Conservation (phyloP, 2,329 filamentous ascomycete species). For the Aotearoamyces nothofagi region DNA sequence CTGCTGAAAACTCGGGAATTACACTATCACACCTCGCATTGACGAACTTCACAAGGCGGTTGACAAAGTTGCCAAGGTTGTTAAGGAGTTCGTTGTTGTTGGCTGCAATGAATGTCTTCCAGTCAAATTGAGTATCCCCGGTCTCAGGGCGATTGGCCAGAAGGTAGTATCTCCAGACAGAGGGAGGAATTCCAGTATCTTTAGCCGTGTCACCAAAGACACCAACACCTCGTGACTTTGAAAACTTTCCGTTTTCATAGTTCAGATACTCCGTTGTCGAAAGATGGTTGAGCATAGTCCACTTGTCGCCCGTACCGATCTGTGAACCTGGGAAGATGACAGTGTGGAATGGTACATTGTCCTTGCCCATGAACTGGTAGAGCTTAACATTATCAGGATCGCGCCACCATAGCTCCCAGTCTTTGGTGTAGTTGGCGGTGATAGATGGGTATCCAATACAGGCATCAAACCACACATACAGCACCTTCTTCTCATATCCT, state of each 20-base stretch:
- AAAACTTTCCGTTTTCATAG: conserved; percentile 84
- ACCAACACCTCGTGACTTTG: conserved; percentile 76
- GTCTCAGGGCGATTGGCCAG: conserved; percentile 74
- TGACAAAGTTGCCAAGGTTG: conserved; percentile 59
- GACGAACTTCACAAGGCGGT: conserved; percentile 60
- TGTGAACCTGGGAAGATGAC: conserved; percentile 85
- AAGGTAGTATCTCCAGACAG: conserved; percentile 91
- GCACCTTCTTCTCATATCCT: conserved; percentile 55
- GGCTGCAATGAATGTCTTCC: conserved; percentile 64
- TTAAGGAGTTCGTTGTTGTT: conserved; percentile 84
- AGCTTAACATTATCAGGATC: conserved; percentile 76
- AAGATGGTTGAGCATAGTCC: conserved; percentile 81
- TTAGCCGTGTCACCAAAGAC: conserved; percentile 85
- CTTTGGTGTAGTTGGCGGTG: conserved; percentile 72
- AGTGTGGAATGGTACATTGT: conserved; percentile 69
- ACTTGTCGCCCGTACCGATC: conserved; percentile 68
- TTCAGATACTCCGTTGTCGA: conserved; percentile 84
- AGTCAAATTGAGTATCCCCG: conserved; percentile 80
- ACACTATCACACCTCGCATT: conserved; percentile 59
- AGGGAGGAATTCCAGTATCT: conserved; percentile 68
- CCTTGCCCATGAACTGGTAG: conserved; percentile 94
- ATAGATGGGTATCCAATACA: conserved; percentile 95
- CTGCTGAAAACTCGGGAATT: conserved; percentile 42
- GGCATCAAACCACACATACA: conserved; percentile 80
- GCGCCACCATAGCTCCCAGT: conserved; percentile 93